Evolutionary conservation across 2,329 filamentous ascomycete genomes (phyloP), one percentile per base, ranked within the genome.

Genomic region (Orbilia quercus): DNA sequence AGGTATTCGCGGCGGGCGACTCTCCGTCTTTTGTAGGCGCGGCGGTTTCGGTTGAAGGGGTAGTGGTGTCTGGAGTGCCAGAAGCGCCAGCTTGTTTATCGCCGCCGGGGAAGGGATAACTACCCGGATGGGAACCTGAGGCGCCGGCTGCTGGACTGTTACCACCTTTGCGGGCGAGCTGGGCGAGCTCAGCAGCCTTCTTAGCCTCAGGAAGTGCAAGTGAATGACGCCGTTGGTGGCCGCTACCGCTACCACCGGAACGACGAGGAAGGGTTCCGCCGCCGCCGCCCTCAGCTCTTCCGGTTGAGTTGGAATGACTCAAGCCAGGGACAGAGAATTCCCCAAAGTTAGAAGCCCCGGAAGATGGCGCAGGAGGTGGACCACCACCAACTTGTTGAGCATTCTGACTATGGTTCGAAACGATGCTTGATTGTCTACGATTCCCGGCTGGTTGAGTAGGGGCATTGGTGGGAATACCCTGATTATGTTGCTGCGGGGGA

Each of bases 381-480:
- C 88, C 91, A 22, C 91, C 92, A 96, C 91, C 34, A 18, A 31
- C 28, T 20, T 25, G 7, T 31, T 31, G 28, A 31, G 60, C 50
- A 75, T 59, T 65, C 42, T 89, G 69, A 28, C 47, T 88, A 86
- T 97, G 92, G 79, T 92, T 95, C 55, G 95, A 93, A 77, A 98
- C 86, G 80, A 94, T 94, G 80, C 95, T 98, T 83, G 97, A 94
- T 85, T 98, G 98, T 84, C 95, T 92, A 82, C 95, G 92, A 86
- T 99, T 95, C 81, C 92, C 89, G 77, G 89, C 84, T 76, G 91
- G 89, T 81, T 95, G 92, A 75, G 86, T 89, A 45, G 91, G 90
- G 75, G 90, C 84, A 78, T 89, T 90, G 87, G 94, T 88, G 79
- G 87, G 86, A 79, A 90, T 84, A 83, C 47, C 54, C 45, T 75